Percentiles rank a stretch among this genome's conserved stretches.
These are phyloP conservation scores for Plasmodium gaboni DNA, from an alignment of 169 alveolate species.

Conservation along the genomic window DNA sequence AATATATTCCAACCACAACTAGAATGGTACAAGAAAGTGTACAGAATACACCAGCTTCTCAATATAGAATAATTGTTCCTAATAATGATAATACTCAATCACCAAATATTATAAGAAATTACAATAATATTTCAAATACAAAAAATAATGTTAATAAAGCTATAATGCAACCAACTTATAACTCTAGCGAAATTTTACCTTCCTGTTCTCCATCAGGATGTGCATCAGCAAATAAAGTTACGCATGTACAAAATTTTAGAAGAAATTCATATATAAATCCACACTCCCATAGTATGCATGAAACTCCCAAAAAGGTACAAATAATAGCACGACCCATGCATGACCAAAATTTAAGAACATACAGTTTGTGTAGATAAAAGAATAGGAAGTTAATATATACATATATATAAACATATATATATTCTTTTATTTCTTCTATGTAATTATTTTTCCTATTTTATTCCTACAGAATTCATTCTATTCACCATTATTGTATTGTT, in stretches of 20 bases:
- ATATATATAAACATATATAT: neutral
- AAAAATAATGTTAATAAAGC: conserved; percentile 26
- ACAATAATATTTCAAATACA: neutral
- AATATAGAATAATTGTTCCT: conserved; percentile 22
- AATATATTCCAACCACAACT: conserved; percentile 5
- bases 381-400: neutral
- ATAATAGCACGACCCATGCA: conserved; percentile 46
- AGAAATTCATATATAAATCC: conserved; percentile 31
- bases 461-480: neutral
- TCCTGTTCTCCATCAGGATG: conserved; percentile 47
- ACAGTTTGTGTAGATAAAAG: conserved; percentile 1
- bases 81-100: conserved; percentile 16
- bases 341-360: conserved; percentile 10
- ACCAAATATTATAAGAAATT: neutral
- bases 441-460: neutral
- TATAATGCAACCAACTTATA: conserved; percentile 9
- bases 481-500: no score
- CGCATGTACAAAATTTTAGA: conserved; percentile 4
- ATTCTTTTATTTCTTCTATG: neutral
- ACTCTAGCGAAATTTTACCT: conserved; percentile 32
- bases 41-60: conserved; percentile 3
- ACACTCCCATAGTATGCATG: conserved; percentile 7
- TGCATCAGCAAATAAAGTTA: conserved; percentile 13
- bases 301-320: conserved; percentile 44
- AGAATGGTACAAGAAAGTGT: conserved; percentile 12